Conservation (phyloP, 805 yeast species). For the Saccharomycopsis guyanensis region DNA sequence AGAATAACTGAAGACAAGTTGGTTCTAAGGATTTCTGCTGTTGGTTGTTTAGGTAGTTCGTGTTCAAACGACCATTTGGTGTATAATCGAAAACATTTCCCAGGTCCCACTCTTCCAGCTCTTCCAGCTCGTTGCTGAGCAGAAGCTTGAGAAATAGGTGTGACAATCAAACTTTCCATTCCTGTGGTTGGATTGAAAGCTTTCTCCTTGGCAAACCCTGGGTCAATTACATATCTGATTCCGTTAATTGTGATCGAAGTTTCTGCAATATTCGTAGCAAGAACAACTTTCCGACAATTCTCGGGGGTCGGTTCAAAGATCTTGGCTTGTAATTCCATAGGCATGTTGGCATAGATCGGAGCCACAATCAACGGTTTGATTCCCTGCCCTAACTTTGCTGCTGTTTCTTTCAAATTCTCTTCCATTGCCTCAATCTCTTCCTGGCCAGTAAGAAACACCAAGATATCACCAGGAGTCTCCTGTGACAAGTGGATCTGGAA, state of each 20-base stretch:
- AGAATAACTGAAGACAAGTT: constrained; percentile 73
- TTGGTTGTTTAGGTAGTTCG: constrained; percentile 72
- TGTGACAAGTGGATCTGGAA: constrained; percentile 78
- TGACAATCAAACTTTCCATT: constrained; percentile 78
- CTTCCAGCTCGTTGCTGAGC: constrained; percentile 97
- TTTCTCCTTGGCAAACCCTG: constrained; percentile 91
- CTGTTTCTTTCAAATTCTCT: constrained; percentile 61
- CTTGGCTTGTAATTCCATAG: constrained; percentile 70
- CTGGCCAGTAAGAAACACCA: constrained; percentile 91
- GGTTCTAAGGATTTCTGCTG: constrained; percentile 87
- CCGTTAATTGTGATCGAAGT: constrained; percentile 96
- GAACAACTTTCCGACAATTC: constrained; percentile 71
- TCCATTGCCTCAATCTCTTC: constrained; percentile 87
- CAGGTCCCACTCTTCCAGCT: constrained; percentile 97
- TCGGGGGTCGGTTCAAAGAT: constrained; percentile 87
- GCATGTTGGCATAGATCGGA: constrained; percentile 88
- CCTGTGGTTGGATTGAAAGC: constrained; percentile 82
- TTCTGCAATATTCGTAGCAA: constrained; percentile 96
- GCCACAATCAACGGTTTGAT: constrained; percentile 61
- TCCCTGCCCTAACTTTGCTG: constrained; percentile 50
- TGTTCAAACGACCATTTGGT: constrained; percentile 75
- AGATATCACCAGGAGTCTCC: constrained; percentile 67
- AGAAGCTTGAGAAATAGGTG: constrained; percentile 89
- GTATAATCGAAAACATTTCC: constrained; percentile 83
- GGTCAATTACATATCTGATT: constrained; percentile 88